phyloP scores from a whole-genome alignment of 805 yeast species.

The Metschnikowia aberdeeniae region DNA sequence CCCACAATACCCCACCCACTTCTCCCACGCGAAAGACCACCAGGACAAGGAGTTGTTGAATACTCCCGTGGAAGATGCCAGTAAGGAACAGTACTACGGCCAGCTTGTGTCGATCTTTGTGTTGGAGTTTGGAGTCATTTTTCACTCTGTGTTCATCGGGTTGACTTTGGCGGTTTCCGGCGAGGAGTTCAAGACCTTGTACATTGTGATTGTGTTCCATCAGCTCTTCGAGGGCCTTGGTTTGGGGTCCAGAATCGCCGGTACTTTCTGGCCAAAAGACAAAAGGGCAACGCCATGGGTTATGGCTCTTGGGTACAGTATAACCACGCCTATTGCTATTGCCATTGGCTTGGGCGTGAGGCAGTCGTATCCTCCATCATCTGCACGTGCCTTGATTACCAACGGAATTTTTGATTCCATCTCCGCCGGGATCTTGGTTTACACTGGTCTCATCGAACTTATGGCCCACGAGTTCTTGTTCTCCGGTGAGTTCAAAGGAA shows the following conservation, averaged over 20 bases:
- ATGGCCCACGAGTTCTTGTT: conserved; percentile 39
- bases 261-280: conserved; percentile 48
- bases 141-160: conserved; percentile 83
- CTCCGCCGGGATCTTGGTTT: conserved; percentile 34
- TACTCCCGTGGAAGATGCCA: conserved; percentile 31
- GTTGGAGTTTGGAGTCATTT: conserved; percentile 74
- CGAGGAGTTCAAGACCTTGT: conserved; percentile 66
- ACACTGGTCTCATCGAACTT: conserved; percentile 35
- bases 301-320: conserved; percentile 26
- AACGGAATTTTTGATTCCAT: conserved; percentile 34
- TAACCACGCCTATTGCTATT: conserved; percentile 33
- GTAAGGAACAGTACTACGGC: conserved; percentile 48
- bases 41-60: conserved; percentile 43
- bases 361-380: conserved; percentile 29
- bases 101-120: conserved; percentile 56
- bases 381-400: conserved; percentile 29
- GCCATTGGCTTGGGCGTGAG: conserved; percentile 37
- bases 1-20: conserved; percentile 38
- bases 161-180: conserved; percentile 75
- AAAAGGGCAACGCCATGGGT: conserved; percentile 48
- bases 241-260: conserved; percentile 71
- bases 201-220: conserved; percentile 68
- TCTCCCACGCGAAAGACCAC: conserved; percentile 38
- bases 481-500: conserved; percentile 25
- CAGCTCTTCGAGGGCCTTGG: conserved; percentile 88